A percentile compares a stretch with the other conserved stretches of the same genome.
Evolutionary conservation across 2,329 filamentous ascomycete genomes (phyloP).

Genomic region (Aspergillus eucalypticola): DNA sequence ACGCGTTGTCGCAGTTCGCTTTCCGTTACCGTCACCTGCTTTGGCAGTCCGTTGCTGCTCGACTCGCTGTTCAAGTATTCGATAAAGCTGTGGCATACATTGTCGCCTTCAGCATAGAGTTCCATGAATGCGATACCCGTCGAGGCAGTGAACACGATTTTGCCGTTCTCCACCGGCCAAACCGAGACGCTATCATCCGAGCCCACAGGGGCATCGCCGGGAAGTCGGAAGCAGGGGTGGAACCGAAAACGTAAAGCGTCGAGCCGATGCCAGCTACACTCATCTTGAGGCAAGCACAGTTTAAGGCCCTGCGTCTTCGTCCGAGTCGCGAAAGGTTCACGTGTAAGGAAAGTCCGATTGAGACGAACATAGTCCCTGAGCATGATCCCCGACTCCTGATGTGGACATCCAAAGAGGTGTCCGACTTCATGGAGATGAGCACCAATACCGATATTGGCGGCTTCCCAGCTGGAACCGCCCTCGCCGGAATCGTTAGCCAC

Average conservation of each 20-base stretch:
- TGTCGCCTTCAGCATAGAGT: conserved; percentile 76
- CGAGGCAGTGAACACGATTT: conserved; percentile 73
- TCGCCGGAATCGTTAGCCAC: conserved; percentile 87
- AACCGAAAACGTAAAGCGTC: conserved; percentile 85
- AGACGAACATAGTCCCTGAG: conserved; percentile 80
- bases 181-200: conserved; percentile 78
- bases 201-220: conserved; percentile 66
- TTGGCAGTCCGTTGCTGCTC: conserved; percentile 61
- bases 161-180: conserved; percentile 78
- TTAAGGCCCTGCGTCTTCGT: conserved; percentile 79
- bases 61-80: conserved; percentile 69
- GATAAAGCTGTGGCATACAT: conserved; percentile 76
- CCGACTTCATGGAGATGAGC: conserved; percentile 90
- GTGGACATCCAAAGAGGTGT: conserved; percentile 84
- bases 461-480: conserved; percentile 88
- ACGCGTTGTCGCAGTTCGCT: conserved; percentile 69
- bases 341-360: conserved; percentile 77
- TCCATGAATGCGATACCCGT: conserved; percentile 86
- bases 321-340: conserved; percentile 82
- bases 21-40: conserved; percentile 74
- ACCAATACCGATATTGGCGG: conserved; percentile 91
- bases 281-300: conserved; percentile 71
- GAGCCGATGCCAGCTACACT: conserved; percentile 88
- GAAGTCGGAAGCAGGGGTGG: conserved; percentile 85
- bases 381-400: conserved; percentile 92